phyloP scores from a whole-genome alignment of 257 asterid genomes.

The Pogostemon cablin region DNA sequence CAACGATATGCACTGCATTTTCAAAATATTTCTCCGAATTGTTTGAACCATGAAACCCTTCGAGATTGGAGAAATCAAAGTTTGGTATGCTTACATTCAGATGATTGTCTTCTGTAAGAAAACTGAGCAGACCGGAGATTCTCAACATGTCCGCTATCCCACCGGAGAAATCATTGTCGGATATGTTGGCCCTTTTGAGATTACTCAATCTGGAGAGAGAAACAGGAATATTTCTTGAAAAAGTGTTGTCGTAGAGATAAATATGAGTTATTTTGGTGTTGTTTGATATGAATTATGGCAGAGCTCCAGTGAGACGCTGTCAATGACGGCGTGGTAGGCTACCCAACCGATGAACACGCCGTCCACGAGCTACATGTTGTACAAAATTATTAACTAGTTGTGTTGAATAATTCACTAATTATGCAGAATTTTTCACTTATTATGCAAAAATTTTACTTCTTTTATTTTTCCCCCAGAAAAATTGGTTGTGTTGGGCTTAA shows the following conservation, averaged over 20 bases:
- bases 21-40: constrained; percentile 14
- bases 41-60: constrained; percentile 62
- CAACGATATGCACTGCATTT: no score
- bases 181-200: constrained; percentile 51
- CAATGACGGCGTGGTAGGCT: no score
- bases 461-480: no score
- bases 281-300: constrained; percentile 55
- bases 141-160: constrained; percentile 56
- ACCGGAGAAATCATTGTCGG: constrained; percentile 62
- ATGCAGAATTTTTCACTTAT: no score
- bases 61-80: constrained; percentile 58
- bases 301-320: constrained; percentile 36
- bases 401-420: no score
- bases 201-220: constrained; percentile 50
- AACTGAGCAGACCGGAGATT: constrained; percentile 66
- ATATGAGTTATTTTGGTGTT: constrained; percentile 59
- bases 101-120: constrained; percentile 54
- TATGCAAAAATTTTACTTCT: no score
- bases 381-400: no score
- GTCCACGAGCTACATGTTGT: no score
- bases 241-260: constrained; percentile 47
- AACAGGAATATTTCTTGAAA: constrained; percentile 55
- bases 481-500: no score
- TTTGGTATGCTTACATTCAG: constrained; percentile 54
- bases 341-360: no score